phyloP scores from a whole-genome alignment of 371 early-diverging fungal species.

The Rhizopus sp. region DNA sequence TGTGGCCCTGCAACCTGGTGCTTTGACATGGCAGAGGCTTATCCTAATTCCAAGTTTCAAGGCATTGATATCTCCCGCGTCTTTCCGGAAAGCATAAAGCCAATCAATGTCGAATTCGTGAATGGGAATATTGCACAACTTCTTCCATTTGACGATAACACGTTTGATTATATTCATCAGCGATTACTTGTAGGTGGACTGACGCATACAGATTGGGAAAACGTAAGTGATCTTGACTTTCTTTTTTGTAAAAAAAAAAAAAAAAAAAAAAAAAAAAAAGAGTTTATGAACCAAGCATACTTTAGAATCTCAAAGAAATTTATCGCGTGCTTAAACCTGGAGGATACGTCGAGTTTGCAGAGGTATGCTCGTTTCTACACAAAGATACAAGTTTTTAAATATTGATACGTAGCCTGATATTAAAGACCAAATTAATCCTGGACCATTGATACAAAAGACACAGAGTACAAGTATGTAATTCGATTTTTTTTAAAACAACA shows the following conservation, averaged over 20 bases:
- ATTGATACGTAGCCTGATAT: too few species aligned
- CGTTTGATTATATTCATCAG: conserved; percentile 29
- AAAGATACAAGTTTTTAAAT: too few species aligned
- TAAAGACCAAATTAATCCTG: too few species aligned
- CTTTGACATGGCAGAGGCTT: conserved; percentile 45
- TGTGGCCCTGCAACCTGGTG: conserved; percentile 19
- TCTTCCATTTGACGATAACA: conserved; percentile 24
- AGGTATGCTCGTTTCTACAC: too few species aligned
- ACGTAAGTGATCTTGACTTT: conserved; percentile 5
- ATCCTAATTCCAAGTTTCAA: conserved; percentile 36
- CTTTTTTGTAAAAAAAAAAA: background rate
- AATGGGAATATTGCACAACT: conserved; percentile 19
- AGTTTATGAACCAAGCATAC: too few species aligned
- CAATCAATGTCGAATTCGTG: conserved; percentile 21
- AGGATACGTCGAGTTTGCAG: too few species aligned
- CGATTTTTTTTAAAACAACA: too few species aligned
- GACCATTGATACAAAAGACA: too few species aligned
- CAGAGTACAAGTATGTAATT: too few species aligned
- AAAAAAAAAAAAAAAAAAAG: background rate
- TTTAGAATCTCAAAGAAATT: too few species aligned
- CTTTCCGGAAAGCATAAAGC: conserved; percentile 20
- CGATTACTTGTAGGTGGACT: conserved; percentile 16
- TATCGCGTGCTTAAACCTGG: too few species aligned
- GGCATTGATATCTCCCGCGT: conserved; percentile 40
- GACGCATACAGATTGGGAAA: conserved; percentile 13